phyloP scores from a whole-genome alignment of 2,329 filamentous ascomycete species.

The Pestalotiopsis sp. region DNA sequence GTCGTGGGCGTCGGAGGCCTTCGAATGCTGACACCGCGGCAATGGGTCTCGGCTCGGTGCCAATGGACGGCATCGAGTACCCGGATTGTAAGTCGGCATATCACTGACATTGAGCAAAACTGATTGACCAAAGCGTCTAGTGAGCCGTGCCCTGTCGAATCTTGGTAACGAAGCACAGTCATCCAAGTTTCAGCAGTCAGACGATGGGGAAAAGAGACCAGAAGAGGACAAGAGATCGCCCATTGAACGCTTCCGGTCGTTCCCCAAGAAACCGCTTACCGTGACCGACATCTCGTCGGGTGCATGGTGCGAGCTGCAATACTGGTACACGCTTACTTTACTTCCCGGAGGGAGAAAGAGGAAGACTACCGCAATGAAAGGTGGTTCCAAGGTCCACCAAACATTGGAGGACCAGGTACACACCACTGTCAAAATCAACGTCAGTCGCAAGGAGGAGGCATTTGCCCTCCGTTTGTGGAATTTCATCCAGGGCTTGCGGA shows the following conservation, averaged over 20 bases:
- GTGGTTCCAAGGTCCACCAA: conserved; percentile 78
- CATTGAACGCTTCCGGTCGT: conserved; percentile 75
- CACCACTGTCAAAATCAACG: conserved; percentile 69
- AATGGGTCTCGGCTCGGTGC: conserved; percentile 6
- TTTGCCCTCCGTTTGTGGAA: conserved; percentile 90
- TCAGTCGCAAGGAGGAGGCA: conserved; percentile 74
- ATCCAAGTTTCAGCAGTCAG: conserved; percentile 13
- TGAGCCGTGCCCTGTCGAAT: conserved; percentile 44
- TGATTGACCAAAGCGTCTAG: conserved; percentile 69
- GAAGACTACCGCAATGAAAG: conserved; percentile 79
- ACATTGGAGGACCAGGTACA: conserved; percentile 84
- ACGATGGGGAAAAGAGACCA: not conserved
- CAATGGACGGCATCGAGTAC: conserved; percentile 38
- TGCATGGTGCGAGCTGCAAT: conserved; percentile 95
- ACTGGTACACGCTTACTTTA: conserved; percentile 80
- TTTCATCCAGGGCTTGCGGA: conserved; percentile 79
- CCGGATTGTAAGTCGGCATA: conserved; percentile 50
- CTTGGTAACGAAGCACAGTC: conserved; percentile 17
- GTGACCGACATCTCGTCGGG: conserved; percentile 88
- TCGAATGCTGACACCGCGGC: not conserved
- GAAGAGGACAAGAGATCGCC: conserved; percentile 49
- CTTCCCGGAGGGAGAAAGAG: conserved; percentile 71
- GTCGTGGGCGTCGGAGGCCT: not conserved
- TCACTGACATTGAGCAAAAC: conserved; percentile 28
- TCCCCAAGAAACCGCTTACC: conserved; percentile 75